These are phyloP conservation scores for Malus hybrid DNA, from an alignment of 331 rosid genomes.

Conservation along the genomic window DNA sequence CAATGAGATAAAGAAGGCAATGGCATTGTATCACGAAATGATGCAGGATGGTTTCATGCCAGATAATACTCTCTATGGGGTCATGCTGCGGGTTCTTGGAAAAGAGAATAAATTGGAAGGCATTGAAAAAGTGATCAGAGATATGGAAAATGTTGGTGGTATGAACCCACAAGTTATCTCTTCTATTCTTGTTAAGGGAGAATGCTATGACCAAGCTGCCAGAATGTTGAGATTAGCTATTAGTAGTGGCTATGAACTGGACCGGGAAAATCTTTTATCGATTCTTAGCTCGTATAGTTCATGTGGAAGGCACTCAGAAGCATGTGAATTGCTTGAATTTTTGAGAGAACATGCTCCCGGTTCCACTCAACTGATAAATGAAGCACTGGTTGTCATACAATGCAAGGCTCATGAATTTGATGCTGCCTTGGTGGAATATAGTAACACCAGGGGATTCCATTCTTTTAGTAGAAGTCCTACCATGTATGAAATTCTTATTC, in stretches of 20 bases:
- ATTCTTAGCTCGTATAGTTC: conserved; percentile 73
- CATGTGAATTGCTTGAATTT: conserved; percentile 79
- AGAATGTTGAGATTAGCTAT: conserved; percentile 69
- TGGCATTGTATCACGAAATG: conserved; percentile 66
- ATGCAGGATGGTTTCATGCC: conserved; percentile 48
- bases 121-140: conserved; percentile 52
- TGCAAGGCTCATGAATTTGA: conserved; percentile 69
- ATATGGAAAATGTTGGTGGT: conserved; percentile 60
- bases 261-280: conserved; percentile 63
- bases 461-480: conserved; percentile 47
- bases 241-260: conserved; percentile 55
- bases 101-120: conserved; percentile 55
- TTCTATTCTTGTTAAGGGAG: conserved; percentile 73
- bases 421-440: conserved; percentile 72
- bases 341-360: conserved; percentile 53
- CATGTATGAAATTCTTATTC: conserved; percentile 63
- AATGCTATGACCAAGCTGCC: conserved; percentile 73
- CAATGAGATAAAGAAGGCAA: conserved; percentile 66
- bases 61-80: conserved; percentile 58
- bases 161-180: conserved; percentile 74
- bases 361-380: conserved; percentile 56
- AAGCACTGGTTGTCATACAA: conserved; percentile 67
- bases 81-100: conserved; percentile 54
- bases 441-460: conserved; percentile 44
- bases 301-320: conserved; percentile 73